Evolutionary conservation across 108 stramenopile genomes (phyloP).

Genomic region (Craspedostauros australis): DNA sequence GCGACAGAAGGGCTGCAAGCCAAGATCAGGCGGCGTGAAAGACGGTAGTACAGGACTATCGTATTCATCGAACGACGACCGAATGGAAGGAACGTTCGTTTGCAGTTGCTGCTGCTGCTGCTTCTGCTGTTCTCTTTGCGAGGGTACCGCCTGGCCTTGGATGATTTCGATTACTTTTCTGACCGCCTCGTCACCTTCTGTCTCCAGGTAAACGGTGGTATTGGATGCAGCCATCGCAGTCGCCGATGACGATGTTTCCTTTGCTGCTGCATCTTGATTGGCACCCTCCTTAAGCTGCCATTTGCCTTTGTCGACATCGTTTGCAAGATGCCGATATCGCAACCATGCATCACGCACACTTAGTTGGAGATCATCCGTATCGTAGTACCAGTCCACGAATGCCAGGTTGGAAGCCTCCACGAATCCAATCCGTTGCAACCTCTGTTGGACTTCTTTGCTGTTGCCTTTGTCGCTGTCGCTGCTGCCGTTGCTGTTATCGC

Average conservation of each 20-base stretch:
- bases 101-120: background rate
- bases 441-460: too few relatives aligned
- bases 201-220: slow-evolving; percentile 49
- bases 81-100: background rate
- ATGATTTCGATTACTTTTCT: background rate
- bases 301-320: slow-evolving; percentile 8
- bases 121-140: background rate
- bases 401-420: too few relatives aligned
- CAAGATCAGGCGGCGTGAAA: background rate
- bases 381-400: slow-evolving; percentile 50
- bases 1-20: slow-evolving; percentile 30
- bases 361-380: slow-evolving; percentile 7
- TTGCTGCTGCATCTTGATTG: background rate
- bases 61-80: background rate
- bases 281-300: slow-evolving; percentile 47
- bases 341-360: slow-evolving; percentile 38
- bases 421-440: too few relatives aligned
- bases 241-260: background rate
- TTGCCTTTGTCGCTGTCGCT: background rate
- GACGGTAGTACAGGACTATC: slow-evolving; percentile 1
- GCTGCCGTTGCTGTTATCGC: background rate
- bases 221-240: background rate
- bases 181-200: slow-evolving; percentile 32
- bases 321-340: slow-evolving; percentile 25
- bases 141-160: background rate